Percentiles rank a stretch among this genome's conserved stretches.
These are phyloP conservation scores for Nannochloropsis granulata DNA, from an alignment of 108 stramenopile species.

Conservation along the genomic window DNA sequence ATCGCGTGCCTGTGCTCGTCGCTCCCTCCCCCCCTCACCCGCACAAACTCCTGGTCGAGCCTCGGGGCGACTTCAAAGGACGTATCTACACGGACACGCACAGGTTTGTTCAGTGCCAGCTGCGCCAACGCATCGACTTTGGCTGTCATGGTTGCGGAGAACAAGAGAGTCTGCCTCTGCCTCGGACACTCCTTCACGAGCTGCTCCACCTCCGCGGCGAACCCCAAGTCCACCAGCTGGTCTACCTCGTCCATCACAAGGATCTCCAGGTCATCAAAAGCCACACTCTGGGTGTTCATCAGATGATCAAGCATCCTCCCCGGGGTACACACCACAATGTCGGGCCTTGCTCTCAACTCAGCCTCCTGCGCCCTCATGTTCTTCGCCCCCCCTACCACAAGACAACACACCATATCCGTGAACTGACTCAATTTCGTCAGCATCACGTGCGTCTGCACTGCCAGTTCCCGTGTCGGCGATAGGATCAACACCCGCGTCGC, in stretches of 20 bases:
- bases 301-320: conserved; percentile 89
- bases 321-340: conserved; percentile 87
- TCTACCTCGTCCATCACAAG: conserved; percentile 54
- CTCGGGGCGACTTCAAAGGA: conserved; percentile 53
- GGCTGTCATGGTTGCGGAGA: conserved; percentile 94
- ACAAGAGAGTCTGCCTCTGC: conserved; percentile 80
- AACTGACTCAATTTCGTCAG: conserved; percentile 62
- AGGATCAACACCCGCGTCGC: conserved; percentile 66
- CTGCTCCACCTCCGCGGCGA: conserved; percentile 82
- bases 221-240: conserved; percentile 81
- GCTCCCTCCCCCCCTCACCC: conserved; percentile 36
- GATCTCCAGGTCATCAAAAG: conserved; percentile 58
- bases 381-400: conserved; percentile 87
- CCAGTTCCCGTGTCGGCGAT: conserved; percentile 85
- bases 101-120: conserved; percentile 70
- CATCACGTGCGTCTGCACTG: conserved; percentile 82
- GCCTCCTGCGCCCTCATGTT: conserved; percentile 61
- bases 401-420: conserved; percentile 51
- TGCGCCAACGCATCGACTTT: conserved; percentile 78
- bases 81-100: conserved; percentile 51
- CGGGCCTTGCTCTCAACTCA: conserved; percentile 75
- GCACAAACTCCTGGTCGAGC: conserved; percentile 92
- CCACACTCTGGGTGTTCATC: conserved; percentile 67
- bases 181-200: conserved; percentile 68
- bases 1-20: conserved; percentile 41